Conservation (phyloP, 2,329 filamentous ascomycete species). For the Trichophyton benhamiae region DNA sequence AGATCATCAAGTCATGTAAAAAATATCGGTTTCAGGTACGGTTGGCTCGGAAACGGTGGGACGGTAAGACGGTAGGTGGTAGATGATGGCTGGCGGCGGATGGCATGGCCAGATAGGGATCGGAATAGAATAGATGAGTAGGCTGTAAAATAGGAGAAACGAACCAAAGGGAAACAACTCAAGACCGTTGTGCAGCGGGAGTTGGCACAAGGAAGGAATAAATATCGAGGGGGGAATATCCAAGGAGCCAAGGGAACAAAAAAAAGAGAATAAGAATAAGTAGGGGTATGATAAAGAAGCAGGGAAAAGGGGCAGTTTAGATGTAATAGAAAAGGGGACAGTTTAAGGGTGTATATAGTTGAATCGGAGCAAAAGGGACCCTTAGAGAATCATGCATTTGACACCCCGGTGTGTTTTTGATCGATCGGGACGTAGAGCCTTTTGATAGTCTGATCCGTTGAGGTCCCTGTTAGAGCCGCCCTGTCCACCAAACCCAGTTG, state of each 20-base stretch:
- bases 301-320: not conserved
- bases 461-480: constrained; percentile 13
- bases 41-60: not conserved
- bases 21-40: not conserved
- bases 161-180: not conserved
- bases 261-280: not conserved
- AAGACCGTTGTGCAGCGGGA: not conserved
- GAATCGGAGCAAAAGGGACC: not conserved
- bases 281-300: not conserved
- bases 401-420: constrained; percentile 25
- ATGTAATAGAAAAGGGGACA: not conserved
- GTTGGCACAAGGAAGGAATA: not conserved
- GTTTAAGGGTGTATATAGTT: not conserved
- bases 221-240: not conserved
- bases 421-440: constrained; percentile 29
- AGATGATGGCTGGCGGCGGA: not conserved
- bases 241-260: not conserved
- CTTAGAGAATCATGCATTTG: constrained; percentile 30
- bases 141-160: not conserved
- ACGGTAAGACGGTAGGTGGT: not conserved
- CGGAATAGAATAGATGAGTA: not conserved
- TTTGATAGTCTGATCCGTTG: constrained; percentile 28
- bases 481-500: constrained; percentile 22
- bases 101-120: not conserved
- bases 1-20: constrained; percentile 7